Evolutionary conservation across 2,329 filamentous ascomycete genomes (phyloP).

Genomic region (Claviceps pazoutovae): DNA sequence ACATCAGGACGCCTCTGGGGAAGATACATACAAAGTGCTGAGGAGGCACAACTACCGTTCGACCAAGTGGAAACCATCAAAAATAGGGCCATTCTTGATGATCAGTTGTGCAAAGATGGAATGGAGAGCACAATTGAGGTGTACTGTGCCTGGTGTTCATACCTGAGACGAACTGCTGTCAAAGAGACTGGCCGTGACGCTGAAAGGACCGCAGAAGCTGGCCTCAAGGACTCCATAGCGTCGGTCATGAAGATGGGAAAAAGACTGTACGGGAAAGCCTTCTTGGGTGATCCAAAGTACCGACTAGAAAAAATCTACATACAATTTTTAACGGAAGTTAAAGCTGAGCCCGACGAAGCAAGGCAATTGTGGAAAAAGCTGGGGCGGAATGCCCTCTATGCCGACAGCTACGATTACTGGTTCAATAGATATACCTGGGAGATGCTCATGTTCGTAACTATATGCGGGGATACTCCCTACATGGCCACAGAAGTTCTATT

Average conservation of each 20-base stretch:
- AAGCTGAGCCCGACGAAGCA: constrained; percentile 62
- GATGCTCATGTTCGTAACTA: constrained; percentile 50
- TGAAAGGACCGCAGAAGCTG: constrained; percentile 78
- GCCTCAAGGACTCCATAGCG: constrained; percentile 72
- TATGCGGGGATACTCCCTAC: constrained; percentile 42
- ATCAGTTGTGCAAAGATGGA: constrained; percentile 70
- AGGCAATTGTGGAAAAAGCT: constrained; percentile 65
- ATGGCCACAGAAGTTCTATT: constrained; percentile 64
- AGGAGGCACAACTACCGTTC: constrained; percentile 63
- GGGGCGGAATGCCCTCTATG: constrained; percentile 45
- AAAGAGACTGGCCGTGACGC: constrained; percentile 64
- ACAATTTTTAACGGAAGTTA: constrained; percentile 78
- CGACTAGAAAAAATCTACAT: constrained; percentile 85
- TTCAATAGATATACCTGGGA: constrained; percentile 86
- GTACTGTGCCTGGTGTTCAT: constrained; percentile 89
- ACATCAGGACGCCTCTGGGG: constrained; percentile 90
- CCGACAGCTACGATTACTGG: constrained; percentile 86
- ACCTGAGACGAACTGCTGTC: constrained; percentile 76
- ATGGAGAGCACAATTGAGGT: constrained; percentile 83
- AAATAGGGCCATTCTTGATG: constrained; percentile 76
- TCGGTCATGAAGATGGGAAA: constrained; percentile 71
- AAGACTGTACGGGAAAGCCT: constrained; percentile 56
- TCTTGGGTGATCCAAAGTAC: constrained; percentile 77
- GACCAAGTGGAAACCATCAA: constrained; percentile 79
- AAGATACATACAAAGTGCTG: constrained; percentile 71